Base-by-base conservation (phyloP, 495 filamentous ascomycete species). In the Talaromyces nanjingensis region DNA sequence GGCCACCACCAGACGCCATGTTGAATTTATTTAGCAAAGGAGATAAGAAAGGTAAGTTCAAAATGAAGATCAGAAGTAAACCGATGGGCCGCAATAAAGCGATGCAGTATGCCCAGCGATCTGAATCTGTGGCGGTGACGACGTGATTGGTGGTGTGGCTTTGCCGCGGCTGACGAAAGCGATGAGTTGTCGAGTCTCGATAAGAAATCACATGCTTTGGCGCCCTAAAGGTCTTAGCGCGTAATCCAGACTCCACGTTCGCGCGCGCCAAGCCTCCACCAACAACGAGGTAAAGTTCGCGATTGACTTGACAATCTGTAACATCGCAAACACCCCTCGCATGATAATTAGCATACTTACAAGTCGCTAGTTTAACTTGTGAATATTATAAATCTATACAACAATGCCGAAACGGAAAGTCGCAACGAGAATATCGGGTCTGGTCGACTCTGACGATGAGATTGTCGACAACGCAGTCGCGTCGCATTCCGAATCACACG, bases 371-470 rank as follows among this genome's bases (percentile, higher is more conserved):
- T 18, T 24, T 59, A 59, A 59, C 1, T 59, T 14, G 12, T 3
- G 24, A 25, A 6, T 47, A 49, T 61, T 4, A 62, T 62, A 52
- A 8, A 22, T 62, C 14, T 33, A 53, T 20, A 24, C n/a, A 52
- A 68, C 55, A 55, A 87, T 87, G 85, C 78, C 84, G 25, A 84
- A 83, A 66, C 72, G 74, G 60, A 84, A 80, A 64, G 74, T 74
- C n/a, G 64, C 79, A 25, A 73, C 81, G 31, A 84, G 81, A 37
- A 68, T 90, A 25, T 83, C 87, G 64, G 83, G 79, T n/a, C 75
- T 89, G 55, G 77, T 87, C 39, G 88, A 86, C 64, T 89, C 86
- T 45, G 87, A 89, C 60, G 84, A 86, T 65, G 89, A 91, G 57
- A 86, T 89, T 73, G 77, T 79, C 33, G 75, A 75, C 61, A 71